Conservation (phyloP, 192 early-diverging fungal genomes). For the Coemansia sp. region DNA sequence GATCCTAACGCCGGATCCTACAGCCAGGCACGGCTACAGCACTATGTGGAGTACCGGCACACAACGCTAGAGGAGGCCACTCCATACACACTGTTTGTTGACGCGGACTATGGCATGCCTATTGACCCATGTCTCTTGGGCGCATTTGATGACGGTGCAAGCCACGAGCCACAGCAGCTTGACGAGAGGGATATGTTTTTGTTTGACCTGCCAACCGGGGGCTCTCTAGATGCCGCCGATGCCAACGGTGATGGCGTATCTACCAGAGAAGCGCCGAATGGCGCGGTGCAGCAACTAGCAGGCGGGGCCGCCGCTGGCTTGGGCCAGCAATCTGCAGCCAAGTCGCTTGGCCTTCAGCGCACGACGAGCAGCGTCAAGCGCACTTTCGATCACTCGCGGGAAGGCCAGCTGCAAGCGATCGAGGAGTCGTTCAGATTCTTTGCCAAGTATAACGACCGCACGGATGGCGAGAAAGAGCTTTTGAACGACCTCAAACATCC, state of each 20-base stretch:
- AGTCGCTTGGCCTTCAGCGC: slow-evolving; percentile 3
- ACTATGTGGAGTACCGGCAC: slow-evolving; percentile 47
- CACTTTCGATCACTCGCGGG: slow-evolving; percentile 36
- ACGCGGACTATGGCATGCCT: slow-evolving; percentile 52
- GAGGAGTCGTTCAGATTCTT: slow-evolving; percentile 40
- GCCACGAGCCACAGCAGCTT: slow-evolving; percentile 15
- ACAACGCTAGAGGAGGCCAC: slow-evolving; percentile 50
- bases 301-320: neutral
- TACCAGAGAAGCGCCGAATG: neutral
- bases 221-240: neutral
- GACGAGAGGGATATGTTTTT: slow-evolving; percentile 45
- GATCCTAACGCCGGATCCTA: slow-evolving; percentile 43
- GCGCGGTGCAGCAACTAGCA: neutral
- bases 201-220: slow-evolving; percentile 28
- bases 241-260: neutral
- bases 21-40: slow-evolving; percentile 45
- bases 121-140: slow-evolving; percentile 49
- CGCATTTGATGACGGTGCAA: slow-evolving; percentile 34
- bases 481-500: slow-evolving; percentile 36
- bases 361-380: slow-evolving; percentile 12
- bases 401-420: slow-evolving; percentile 45
- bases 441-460: slow-evolving; percentile 13
- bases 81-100: slow-evolving; percentile 48
- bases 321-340: neutral
- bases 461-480: slow-evolving; percentile 23